Evolutionary conservation across 192 early-diverging fungal genomes (phyloP).

Genomic region (Spizellomyces sp.): DNA sequence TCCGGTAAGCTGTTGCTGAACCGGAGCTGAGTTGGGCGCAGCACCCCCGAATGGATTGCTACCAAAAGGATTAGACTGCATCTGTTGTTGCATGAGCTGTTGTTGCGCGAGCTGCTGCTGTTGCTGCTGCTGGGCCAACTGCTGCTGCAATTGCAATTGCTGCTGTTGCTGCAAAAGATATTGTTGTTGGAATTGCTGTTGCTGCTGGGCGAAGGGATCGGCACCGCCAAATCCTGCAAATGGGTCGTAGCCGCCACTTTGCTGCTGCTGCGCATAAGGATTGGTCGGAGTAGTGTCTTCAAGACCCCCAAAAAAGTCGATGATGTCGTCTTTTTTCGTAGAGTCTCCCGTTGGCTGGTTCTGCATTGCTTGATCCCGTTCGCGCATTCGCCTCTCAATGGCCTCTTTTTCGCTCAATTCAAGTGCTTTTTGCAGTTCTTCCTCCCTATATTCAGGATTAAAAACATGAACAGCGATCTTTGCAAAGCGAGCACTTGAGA

Average conservation of each 20-base stretch:
- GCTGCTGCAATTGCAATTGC: conserved; percentile 34
- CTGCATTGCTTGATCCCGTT: conserved; percentile 23
- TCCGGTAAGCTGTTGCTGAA: conserved; percentile 23
- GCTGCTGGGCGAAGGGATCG: conserved; percentile 42
- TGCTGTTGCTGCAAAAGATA: conserved; percentile 38
- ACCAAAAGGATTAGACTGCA: conserved; percentile 39
- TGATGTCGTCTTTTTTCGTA: conserved; percentile 34
- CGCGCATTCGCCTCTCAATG: conserved; percentile 27
- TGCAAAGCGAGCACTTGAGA: background rate
- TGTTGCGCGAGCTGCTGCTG: conserved; percentile 36
- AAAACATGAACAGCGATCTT: background rate
- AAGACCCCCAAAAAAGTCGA: conserved; percentile 50
- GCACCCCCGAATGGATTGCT: conserved; percentile 23
- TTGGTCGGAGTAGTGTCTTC: conserved; percentile 34
- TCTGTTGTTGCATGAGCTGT: conserved; percentile 32
- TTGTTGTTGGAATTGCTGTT: conserved; percentile 45
- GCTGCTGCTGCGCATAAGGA: conserved; percentile 36
- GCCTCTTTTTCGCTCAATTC: conserved; percentile 50
- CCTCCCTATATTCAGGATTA: conserved; percentile 18
- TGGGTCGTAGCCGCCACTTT: conserved; percentile 28
- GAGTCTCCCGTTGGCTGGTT: background rate
- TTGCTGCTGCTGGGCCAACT: conserved; percentile 38
- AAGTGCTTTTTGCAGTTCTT: conserved; percentile 49
- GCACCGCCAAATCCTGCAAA: conserved; percentile 38
- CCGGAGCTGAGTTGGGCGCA: background rate